Evolutionary conservation across 73 alveolate genomes (phyloP).

Genomic region (Diophrys appendiculata): DNA sequence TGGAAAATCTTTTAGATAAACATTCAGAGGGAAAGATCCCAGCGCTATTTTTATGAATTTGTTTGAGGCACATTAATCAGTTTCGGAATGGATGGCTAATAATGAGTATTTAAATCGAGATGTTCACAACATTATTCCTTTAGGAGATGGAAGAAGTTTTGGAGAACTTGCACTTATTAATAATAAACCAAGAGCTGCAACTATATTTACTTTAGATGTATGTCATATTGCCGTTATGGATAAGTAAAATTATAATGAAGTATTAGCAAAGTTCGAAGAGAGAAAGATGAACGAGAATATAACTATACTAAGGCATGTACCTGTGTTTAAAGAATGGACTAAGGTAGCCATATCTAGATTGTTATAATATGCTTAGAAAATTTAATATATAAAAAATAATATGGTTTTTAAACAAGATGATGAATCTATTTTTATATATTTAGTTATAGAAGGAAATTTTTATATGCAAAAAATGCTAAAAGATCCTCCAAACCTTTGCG

Average conservation of each 20-base stretch:
- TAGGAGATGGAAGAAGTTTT: constrained; percentile 40
- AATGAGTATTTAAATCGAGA: too few species aligned
- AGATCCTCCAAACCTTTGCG: too few species aligned
- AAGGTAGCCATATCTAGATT: constrained; percentile 39
- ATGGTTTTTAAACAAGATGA: constrained; percentile 57
- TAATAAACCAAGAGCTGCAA: constrained; percentile 61
- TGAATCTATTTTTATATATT: too few species aligned
- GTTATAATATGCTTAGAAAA: constrained; percentile 38
- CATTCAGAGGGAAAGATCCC: too few species aligned
- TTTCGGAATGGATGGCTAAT: too few species aligned
- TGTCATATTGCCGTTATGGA: constrained; percentile 49
- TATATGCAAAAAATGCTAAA: too few species aligned
- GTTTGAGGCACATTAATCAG: too few species aligned
- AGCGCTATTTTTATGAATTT: too few species aligned
- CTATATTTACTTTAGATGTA: constrained; percentile 36
- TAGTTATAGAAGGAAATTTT: too few species aligned
- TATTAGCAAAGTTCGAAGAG: constrained; percentile 35
- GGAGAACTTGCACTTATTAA: constrained; percentile 63
- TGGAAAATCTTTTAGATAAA: too few species aligned
- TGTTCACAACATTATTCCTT: too few species aligned
- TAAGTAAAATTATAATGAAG: constrained; percentile 28
- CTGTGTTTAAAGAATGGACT: constrained; percentile 46
- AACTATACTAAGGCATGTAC: constrained; percentile 37
- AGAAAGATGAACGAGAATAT: constrained; percentile 32
- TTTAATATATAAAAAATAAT: constrained; percentile 8